Percentiles rank a stretch among this genome's conserved stretches.
Evolutionary conservation across 441 rosid species (phyloP).

Genomic region (Theobroma grandiflorum): DNA sequence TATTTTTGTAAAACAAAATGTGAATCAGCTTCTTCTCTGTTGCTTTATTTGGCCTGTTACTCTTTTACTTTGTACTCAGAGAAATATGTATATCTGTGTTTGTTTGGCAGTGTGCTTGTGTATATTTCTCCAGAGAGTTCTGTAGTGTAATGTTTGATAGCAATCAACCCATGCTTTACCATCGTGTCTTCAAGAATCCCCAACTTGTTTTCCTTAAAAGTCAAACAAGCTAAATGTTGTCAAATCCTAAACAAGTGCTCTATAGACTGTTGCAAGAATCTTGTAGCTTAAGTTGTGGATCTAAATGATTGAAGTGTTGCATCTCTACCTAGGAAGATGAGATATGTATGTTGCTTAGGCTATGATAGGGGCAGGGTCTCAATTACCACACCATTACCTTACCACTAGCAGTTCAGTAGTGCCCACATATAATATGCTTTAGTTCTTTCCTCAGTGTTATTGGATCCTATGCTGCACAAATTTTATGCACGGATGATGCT

Average conservation of each 20-base stretch:
- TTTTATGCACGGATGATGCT: neutral
- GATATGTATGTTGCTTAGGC: neutral
- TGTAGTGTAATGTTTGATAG: neutral
- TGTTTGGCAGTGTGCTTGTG: neutral
- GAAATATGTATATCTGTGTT: neutral
- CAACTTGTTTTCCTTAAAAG: neutral
- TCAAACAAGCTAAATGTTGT: neutral
- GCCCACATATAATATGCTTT: neutral
- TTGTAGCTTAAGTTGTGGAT: neutral
- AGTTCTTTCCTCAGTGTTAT: neutral
- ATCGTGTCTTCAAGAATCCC: neutral
- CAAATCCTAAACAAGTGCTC: neutral
- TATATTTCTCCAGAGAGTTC: neutral
- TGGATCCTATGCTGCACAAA: neutral
- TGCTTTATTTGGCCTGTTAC: neutral
- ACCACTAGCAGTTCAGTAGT: neutral
- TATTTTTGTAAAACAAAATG: slow-evolving; percentile 8
- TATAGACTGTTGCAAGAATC: neutral
- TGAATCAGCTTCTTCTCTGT: neutral
- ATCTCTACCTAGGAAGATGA: neutral
- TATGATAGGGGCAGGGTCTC: neutral
- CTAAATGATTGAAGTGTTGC: neutral
- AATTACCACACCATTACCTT: neutral
- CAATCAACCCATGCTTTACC: neutral
- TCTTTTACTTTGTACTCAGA: neutral